Evolutionary conservation across 345 rosid species (phyloP), one percentile per base, ranked within the genome.

Genomic region (Pugionium dolabratum): DNA sequence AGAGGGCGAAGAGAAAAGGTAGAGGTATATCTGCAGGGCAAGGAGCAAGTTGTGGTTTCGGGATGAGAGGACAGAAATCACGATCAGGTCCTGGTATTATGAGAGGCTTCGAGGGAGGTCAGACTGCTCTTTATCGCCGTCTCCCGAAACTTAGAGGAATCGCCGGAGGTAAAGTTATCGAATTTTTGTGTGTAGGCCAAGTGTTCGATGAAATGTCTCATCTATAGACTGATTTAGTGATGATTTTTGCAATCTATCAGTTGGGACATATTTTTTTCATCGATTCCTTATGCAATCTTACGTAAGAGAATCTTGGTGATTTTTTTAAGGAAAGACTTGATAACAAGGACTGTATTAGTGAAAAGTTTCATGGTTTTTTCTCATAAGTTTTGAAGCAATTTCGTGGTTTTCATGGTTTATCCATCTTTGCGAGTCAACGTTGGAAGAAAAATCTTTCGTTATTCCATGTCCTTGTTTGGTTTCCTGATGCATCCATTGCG

Each of bases 61-160:
- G 97, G 5, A 90, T 90, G 98, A 84, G 95, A 76, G 98, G 98
- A n/a, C 97, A 93, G 83, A 93, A 93, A 59, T 94, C 99, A 8
- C 77, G 96, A 58, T 86, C 97, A 0, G 99, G 97, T 64, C 97
- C 91, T 8, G 99, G 99, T 10, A 84, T 88, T 41, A 80, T 80
- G 72, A 85, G 75, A 78, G 99, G 97, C 0, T 94, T 94, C 31
- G 97, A 94, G 75, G 97, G 99, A n/a, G 97, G 97, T 0, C 96
- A 90, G 75, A 94, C 88, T 77, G 92, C 97, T 9, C 96, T 94
- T 9, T 90, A 88, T 66, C 84, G 99, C 33, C 91, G 99, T 9
- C 66, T 94, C 51, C 97, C 99, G 0, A 94, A 93, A 66, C 78
- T 94, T 73, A 83, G 90, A 41, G 98, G 98, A 39, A 92, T 92